Conservation (phyloP, 2,329 filamentous ascomycete genomes). For the Lachnellula arida region DNA sequence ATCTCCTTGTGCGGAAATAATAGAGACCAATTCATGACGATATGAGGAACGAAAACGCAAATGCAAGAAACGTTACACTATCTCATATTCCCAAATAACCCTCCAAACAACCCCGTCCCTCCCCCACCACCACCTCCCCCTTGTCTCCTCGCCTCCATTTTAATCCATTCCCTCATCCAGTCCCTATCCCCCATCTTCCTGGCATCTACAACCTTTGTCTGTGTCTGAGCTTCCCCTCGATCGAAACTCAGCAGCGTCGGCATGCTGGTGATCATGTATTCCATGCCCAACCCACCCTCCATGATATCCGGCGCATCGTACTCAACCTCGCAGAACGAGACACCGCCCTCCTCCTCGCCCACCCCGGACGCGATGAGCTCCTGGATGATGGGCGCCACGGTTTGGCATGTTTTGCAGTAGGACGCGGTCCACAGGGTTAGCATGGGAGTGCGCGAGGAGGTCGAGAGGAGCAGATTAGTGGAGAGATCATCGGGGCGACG, state of each 20-base stretch:
- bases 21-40: background rate
- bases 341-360: slow-evolving; percentile 52
- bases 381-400: slow-evolving; percentile 45
- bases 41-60: slow-evolving; percentile 8
- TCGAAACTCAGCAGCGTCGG: slow-evolving; percentile 56
- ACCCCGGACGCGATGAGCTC: slow-evolving; percentile 42
- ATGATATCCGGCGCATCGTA: slow-evolving; percentile 55
- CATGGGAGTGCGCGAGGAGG: slow-evolving; percentile 50
- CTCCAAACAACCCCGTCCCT: slow-evolving; percentile 39
- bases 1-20: slow-evolving; percentile 13
- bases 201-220: slow-evolving; percentile 47
- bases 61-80: slow-evolving; percentile 8
- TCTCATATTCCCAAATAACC: slow-evolving; percentile 30
- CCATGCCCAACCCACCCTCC: slow-evolving; percentile 42
- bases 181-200: slow-evolving; percentile 43
- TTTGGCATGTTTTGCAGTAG: slow-evolving; percentile 51
- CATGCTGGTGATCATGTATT: slow-evolving; percentile 54
- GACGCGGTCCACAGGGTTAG: slow-evolving; percentile 57
- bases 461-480: slow-evolving; percentile 51
- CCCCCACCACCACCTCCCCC: slow-evolving; percentile 41
- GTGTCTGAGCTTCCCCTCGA: slow-evolving; percentile 46
- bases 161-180: slow-evolving; percentile 52
- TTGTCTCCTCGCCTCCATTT: slow-evolving; percentile 45
- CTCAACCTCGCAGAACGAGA: slow-evolving; percentile 50
- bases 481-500: slow-evolving; percentile 50